Conservation (phyloP, 2,329 filamentous ascomycete species). For the Trichoderma sp. region DNA sequence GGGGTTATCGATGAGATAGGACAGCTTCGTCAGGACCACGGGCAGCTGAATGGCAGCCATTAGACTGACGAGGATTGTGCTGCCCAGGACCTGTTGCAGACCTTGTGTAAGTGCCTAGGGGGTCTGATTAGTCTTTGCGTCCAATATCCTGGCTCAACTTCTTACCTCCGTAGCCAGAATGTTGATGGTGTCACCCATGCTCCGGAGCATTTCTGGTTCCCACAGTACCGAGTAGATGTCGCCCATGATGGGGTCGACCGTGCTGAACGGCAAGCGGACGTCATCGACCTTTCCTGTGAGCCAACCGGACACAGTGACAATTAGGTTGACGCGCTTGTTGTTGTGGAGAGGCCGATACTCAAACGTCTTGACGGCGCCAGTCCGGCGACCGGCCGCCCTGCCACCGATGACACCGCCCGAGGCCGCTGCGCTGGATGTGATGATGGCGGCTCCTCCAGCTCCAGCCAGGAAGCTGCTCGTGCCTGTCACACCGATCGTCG, state of each 20-base stretch:
- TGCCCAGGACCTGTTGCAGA: constrained; percentile 90
- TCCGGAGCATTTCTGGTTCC: constrained; percentile 97
- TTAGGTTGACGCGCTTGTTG: constrained; percentile 94
- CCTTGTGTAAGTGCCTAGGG: constrained; percentile 86
- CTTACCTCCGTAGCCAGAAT: constrained; percentile 93
- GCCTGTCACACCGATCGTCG: constrained; percentile 88
- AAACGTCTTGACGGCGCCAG: constrained; percentile 91
- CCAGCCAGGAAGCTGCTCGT: constrained; percentile 89
- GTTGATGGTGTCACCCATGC: constrained; percentile 98
- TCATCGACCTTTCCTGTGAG: constrained; percentile 98
- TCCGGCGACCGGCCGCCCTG: constrained; percentile 82
- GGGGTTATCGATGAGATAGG: constrained; percentile 96
- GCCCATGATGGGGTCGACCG: constrained; percentile 95
- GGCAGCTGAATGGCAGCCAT: constrained; percentile 95
- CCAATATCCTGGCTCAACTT: neutral
- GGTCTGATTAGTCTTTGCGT: neutral
- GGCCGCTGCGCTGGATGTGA: constrained; percentile 84
- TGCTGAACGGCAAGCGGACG: constrained; percentile 92
- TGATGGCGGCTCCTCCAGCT: constrained; percentile 88
- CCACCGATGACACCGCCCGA: constrained; percentile 86
- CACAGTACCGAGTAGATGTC: constrained; percentile 96
- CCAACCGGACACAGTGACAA: constrained; percentile 95
- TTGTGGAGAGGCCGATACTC: constrained; percentile 97
- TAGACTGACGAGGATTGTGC: constrained; percentile 80
- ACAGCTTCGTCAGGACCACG: constrained; percentile 86